phyloP scores from a whole-genome alignment of 2,329 filamentous ascomycete species.

The Rhexocercosporidium sp. region DNA sequence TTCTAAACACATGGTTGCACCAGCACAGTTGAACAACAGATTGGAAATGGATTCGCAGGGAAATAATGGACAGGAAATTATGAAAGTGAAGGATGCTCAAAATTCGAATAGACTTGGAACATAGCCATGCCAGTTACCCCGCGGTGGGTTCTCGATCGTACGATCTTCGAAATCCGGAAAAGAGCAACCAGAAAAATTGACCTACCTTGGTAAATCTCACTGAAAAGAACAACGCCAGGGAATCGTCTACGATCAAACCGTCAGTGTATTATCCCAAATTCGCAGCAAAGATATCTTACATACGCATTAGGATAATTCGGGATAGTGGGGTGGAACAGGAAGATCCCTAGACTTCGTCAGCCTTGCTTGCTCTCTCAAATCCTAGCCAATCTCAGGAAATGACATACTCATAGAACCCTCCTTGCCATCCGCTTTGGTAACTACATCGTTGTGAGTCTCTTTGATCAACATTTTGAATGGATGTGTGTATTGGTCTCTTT shows the following conservation, averaged over 20 bases:
- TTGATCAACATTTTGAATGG: conserved; percentile 59
- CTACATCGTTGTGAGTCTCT: conserved; percentile 63
- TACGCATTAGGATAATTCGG: conserved; percentile 86
- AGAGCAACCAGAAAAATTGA: neutral
- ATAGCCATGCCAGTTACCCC: neutral
- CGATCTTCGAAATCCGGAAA: neutral
- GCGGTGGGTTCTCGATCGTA: neutral
- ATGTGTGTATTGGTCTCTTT: neutral
- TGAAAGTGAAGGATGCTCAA: no score
- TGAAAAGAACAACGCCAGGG: conserved; percentile 86
- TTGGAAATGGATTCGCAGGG: no score
- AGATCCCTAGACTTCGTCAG: conserved; percentile 68
- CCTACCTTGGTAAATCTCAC: conserved; percentile 92
- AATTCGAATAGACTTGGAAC: no score
- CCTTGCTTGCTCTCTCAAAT: neutral
- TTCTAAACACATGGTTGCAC: no score
- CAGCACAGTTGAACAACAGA: no score
- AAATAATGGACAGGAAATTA: no score
- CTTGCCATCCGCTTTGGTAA: conserved; percentile 61
- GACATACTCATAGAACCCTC: conserved; percentile 56
- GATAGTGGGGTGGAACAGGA: conserved; percentile 85
- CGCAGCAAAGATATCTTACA: conserved; percentile 38
- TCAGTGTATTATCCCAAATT: conserved; percentile 17
- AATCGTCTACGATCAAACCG: conserved; percentile 63
- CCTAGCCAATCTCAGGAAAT: neutral